Percentiles rank a stretch among this genome's conserved stretches.
phyloP scores from a whole-genome alignment of 495 filamentous ascomycete genomes.

The Neurospora africana region DNA sequence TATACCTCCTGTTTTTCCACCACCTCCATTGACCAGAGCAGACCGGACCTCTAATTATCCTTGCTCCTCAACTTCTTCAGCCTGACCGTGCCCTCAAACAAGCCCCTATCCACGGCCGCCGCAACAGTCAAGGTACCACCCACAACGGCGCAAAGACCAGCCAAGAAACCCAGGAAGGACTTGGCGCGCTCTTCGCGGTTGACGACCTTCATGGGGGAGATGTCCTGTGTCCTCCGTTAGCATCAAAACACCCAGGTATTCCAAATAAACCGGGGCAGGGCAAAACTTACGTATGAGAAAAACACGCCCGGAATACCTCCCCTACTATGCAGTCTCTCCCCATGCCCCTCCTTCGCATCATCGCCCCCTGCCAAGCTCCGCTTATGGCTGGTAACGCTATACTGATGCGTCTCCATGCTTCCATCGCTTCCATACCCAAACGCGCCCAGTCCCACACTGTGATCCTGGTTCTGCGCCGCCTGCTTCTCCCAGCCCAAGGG shows the following conservation, averaged over 20 bases:
- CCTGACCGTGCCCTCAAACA: constrained; percentile 78
- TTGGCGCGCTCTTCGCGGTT: constrained; percentile 87
- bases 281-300: constrained; percentile 74
- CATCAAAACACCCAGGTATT: neutral
- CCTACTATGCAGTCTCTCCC: constrained; percentile 76
- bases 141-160: constrained; percentile 87
- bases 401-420: constrained; percentile 95
- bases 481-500: constrained; percentile 65
- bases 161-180: constrained; percentile 79
- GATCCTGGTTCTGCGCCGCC: constrained; percentile 19
- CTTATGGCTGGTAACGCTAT: constrained; percentile 91
- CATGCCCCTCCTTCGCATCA: constrained; percentile 74
- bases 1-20: neutral
- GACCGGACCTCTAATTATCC: constrained; percentile 36
- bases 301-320: constrained; percentile 96
- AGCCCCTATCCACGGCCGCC: constrained; percentile 78
- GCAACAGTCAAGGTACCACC: constrained; percentile 94
- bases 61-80: constrained; percentile 76
- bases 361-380: constrained; percentile 71
- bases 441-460: constrained; percentile 47
- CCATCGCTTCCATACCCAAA: constrained; percentile 56
- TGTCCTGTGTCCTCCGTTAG: constrained; percentile 52
- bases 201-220: constrained; percentile 99
- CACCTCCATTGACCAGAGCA: neutral
- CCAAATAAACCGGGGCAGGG: too few species aligned